Percentiles rank a stretch among this genome's conserved stretches.
phyloP scores from a whole-genome alignment of 495 filamentous ascomycete genomes.

The Pseudomonodictys pantanalensis region DNA sequence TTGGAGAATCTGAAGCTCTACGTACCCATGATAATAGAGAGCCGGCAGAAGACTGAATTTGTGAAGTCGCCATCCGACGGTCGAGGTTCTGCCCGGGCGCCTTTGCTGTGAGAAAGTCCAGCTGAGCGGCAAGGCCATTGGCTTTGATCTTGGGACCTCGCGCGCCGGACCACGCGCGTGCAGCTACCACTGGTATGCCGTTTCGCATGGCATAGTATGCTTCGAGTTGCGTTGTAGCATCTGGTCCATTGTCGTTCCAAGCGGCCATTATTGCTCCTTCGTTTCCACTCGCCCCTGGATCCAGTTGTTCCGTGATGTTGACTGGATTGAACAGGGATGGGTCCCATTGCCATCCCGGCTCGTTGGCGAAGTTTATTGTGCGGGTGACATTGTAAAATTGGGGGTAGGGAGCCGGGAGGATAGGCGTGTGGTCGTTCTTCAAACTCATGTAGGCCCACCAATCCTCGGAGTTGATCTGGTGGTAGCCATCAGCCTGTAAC shows the following conservation, averaged over 20 bases:
- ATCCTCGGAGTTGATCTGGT: slow-evolving; percentile 54
- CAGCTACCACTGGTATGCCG: slow-evolving; percentile 50
- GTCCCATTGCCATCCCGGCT: slow-evolving; percentile 50
- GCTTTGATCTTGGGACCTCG: slow-evolving; percentile 41
- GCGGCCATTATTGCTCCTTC: slow-evolving; percentile 54
- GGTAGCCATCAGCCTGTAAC: slow-evolving; percentile 45
- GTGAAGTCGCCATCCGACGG: slow-evolving; percentile 26
- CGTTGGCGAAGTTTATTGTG: slow-evolving; percentile 48
- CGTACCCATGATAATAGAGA: slow-evolving; percentile 16
- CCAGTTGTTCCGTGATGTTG: slow-evolving; percentile 44
- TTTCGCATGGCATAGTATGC: slow-evolving; percentile 53
- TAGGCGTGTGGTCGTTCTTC: slow-evolving; percentile 55
- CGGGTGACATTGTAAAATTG: slow-evolving; percentile 52
- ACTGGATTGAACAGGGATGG: slow-evolving; percentile 50
- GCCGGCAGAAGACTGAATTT: neutral
- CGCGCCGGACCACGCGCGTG: slow-evolving; percentile 47
- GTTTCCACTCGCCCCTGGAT: slow-evolving; percentile 36
- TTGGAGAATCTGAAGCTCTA: neutral
- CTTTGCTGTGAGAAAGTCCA: slow-evolving; percentile 42
- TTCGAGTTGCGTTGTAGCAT: slow-evolving; percentile 56
- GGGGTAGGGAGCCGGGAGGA: slow-evolving; percentile 53
- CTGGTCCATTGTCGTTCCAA: slow-evolving; percentile 58
- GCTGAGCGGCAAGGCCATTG: slow-evolving; percentile 33
- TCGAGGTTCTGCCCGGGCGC: slow-evolving; percentile 54
- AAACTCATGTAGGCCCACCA: slow-evolving; percentile 57